Percentiles rank a stretch among this genome's conserved stretches.
Conservation (phyloP, 495 filamentous ascomycete species). For the Podospora fimiseda region DNA sequence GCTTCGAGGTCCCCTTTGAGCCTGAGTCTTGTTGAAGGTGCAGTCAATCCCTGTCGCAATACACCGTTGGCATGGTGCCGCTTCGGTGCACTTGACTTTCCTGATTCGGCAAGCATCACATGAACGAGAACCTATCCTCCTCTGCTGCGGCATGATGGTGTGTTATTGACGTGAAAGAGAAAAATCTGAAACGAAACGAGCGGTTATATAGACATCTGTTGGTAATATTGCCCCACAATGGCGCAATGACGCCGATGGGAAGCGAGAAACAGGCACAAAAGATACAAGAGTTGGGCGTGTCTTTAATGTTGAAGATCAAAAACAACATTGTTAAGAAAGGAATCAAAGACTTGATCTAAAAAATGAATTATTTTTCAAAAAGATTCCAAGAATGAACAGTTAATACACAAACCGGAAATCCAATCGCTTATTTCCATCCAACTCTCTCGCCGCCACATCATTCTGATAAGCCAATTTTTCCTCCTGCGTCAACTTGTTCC, state of each 20-base stretch:
- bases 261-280: too few relatives aligned
- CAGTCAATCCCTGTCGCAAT: slow-evolving; percentile 31
- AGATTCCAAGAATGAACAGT: not conserved
- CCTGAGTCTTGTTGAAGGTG: slow-evolving; percentile 32
- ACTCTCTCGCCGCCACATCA: slow-evolving; percentile 45
- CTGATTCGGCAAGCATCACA: slow-evolving; percentile 45
- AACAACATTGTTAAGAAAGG: too few relatives aligned
- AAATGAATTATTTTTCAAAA: too few relatives aligned
- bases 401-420: slow-evolving; percentile 44
- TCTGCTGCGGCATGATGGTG: slow-evolving; percentile 9
- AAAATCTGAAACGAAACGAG: not conserved
- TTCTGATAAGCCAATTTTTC: slow-evolving; percentile 59
- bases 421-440: slow-evolving; percentile 66
- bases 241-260: not conserved
- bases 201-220: not conserved
- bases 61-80: slow-evolving; percentile 24
- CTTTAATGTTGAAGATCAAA: too few relatives aligned
- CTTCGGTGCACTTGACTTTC: slow-evolving; percentile 40
- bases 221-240: not conserved
- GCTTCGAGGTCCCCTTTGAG: slow-evolving; percentile 30
- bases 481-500: slow-evolving; percentile 54
- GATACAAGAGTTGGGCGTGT: too few relatives aligned
- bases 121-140: slow-evolving; percentile 39
- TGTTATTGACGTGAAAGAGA: not conserved
- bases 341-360: too few relatives aligned